phyloP scores from a whole-genome alignment of 108 stramenopile species.

The Parietichytrium sp. region DNA sequence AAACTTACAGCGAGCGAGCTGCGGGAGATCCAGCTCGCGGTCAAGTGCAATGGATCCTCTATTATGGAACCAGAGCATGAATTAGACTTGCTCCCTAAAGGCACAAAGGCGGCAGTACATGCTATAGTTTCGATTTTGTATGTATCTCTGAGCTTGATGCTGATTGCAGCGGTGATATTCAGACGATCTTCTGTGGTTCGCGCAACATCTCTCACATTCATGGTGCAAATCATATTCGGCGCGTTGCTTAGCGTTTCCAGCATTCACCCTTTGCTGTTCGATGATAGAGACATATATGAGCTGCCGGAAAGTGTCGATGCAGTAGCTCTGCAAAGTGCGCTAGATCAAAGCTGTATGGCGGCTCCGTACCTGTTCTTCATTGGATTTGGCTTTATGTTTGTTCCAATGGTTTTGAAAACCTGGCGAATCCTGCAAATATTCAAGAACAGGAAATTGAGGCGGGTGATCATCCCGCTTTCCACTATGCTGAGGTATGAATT shows the following conservation, averaged over 20 bases:
- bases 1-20: too few species aligned
- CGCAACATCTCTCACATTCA: neutral
- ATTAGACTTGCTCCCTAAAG: neutral
- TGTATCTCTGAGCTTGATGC: neutral
- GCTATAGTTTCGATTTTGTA: neutral
- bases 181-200: neutral
- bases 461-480: conserved; percentile 8
- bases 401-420: neutral
- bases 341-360: neutral
- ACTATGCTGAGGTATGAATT: neutral
- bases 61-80: neutral
- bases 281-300: neutral
- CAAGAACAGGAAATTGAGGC: conserved; percentile 7
- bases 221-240: conserved; percentile 5
- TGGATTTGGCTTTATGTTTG: neutral
- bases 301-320: neutral
- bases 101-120: neutral
- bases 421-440: conserved; percentile 19
- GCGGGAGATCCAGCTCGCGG: too few species aligned
- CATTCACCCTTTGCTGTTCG: neutral
- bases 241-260: neutral
- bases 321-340: neutral
- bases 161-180: neutral
- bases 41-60: conserved; percentile 6
- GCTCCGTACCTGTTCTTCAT: neutral